A percentile compares a stretch with the other conserved stretches of the same genome.
Evolutionary conservation across 108 stramenopile genomes (phyloP).

Genomic region (Pinguiococcus pyrenoidosus): DNA sequence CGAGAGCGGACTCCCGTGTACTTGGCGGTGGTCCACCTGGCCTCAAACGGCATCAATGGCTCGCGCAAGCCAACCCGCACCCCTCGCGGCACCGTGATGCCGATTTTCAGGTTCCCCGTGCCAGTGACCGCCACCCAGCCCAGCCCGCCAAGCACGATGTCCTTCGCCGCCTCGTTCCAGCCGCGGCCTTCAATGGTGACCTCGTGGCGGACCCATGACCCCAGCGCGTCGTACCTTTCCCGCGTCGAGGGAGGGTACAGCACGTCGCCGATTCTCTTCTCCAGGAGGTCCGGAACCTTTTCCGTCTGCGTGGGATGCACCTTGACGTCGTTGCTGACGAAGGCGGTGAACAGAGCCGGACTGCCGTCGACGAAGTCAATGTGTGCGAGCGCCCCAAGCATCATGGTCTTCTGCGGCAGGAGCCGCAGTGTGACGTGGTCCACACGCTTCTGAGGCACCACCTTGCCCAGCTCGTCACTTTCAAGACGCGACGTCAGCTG

Average conservation of each 20-base stretch:
- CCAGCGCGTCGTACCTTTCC: conserved; percentile 64
- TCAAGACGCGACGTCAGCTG: conserved; percentile 27
- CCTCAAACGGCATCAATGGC: conserved; percentile 36
- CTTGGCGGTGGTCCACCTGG: conserved; percentile 26
- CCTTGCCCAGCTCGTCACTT: conserved; percentile 28
- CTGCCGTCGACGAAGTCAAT: conserved; percentile 26
- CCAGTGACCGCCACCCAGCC: conserved; percentile 95
- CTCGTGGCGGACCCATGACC: conserved; percentile 65
- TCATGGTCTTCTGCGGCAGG: conserved; percentile 28
- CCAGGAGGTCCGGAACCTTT: conserved; percentile 50
- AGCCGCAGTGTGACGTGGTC: conserved; percentile 38
- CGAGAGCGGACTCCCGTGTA: conserved; percentile 26
- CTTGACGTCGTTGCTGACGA: conserved; percentile 85
- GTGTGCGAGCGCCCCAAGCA: conserved; percentile 33
- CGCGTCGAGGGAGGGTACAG: conserved; percentile 71
- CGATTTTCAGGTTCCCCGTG: conserved; percentile 36
- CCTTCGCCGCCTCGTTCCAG: conserved; percentile 85
- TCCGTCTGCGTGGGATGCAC: conserved; percentile 44
- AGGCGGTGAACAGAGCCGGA: conserved; percentile 77
- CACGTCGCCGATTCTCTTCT: conserved; percentile 70
- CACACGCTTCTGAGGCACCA: conserved; percentile 12
- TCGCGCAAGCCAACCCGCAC: conserved; percentile 16
- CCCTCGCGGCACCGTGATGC: conserved; percentile 20
- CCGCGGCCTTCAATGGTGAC: conserved; percentile 68
- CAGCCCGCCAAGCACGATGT: conserved; percentile 76